Evolutionary conservation across 83 land plant genomes (phyloP).

Genomic region (Thuja plicata): DNA sequence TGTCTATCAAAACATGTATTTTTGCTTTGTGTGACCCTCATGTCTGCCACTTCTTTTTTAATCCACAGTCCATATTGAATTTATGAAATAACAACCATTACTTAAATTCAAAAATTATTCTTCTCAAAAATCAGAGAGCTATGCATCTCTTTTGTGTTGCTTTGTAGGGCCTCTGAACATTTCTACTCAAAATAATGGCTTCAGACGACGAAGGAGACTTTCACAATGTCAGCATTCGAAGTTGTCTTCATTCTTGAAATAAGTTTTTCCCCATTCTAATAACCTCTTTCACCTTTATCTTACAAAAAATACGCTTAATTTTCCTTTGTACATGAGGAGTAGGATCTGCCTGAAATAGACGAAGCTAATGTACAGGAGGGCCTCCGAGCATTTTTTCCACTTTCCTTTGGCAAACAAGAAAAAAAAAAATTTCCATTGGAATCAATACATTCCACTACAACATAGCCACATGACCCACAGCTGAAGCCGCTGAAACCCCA

Average conservation of each 20-base stretch:
- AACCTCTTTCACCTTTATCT: neutral
- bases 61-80: too few relatives aligned
- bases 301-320: neutral
- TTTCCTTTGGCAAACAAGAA: slow-evolving; percentile 89
- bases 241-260: neutral
- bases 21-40: too few relatives aligned
- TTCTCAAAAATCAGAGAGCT: neutral
- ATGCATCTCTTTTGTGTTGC: neutral
- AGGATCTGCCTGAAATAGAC: slow-evolving; percentile 27
- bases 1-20: too few relatives aligned
- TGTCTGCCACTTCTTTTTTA: too few relatives aligned
- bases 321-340: neutral
- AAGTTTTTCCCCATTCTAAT: neutral
- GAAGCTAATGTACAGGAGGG: slow-evolving; percentile 83
- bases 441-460: slow-evolving; percentile 72
- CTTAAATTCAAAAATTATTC: too few relatives aligned
- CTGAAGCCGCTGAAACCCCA: slow-evolving; percentile 23
- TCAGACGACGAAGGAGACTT: slow-evolving; percentile 17
- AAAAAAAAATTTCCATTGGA: slow-evolving; percentile 58
- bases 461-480: slow-evolving; percentile 30
- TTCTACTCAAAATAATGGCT: neutral
- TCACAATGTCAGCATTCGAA: neutral
- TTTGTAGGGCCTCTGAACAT: neutral
- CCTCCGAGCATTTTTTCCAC: slow-evolving; percentile 79
- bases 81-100: too few relatives aligned